Percentiles rank a stretch among this genome's conserved stretches.
These are phyloP conservation scores for Pugionium dolabratum DNA, from an alignment of 345 rosid genomes.

Conservation along the genomic window DNA sequence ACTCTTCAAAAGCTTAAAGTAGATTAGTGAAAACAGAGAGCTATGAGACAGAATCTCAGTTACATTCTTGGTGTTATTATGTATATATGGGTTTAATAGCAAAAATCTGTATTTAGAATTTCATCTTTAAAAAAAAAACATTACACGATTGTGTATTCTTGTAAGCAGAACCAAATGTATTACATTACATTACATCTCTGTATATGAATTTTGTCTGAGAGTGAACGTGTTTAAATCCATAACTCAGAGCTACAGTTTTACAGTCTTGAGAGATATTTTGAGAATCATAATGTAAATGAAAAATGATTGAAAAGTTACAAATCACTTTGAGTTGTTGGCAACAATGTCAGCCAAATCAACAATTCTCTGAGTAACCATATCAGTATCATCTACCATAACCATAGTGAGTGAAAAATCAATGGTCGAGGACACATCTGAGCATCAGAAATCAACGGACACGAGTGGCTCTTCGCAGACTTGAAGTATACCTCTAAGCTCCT, in stretches of 20 bases:
- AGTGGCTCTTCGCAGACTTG: constrained; percentile 94
- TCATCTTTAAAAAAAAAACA: not conserved
- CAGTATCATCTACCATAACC: constrained; percentile 99
- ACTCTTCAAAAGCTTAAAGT: constrained; percentile 39
- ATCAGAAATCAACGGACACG: constrained; percentile 90
- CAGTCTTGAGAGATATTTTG: constrained; percentile 16
- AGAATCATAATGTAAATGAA: not conserved
- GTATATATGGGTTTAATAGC: constrained; percentile 24
- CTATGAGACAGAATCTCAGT: constrained; percentile 23
- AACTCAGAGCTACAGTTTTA: constrained; percentile 13
- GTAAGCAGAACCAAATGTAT: constrained; percentile 31
- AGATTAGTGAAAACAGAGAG: constrained; percentile 7
- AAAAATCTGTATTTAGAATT: constrained; percentile 16
- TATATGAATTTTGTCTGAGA: constrained; percentile 30
- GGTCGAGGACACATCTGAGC: constrained; percentile 77
- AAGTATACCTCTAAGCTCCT: constrained; percentile 78
- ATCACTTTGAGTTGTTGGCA: constrained; percentile 81
- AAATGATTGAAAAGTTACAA: not conserved
- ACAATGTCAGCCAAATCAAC: constrained; percentile 94
- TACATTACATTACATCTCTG: not conserved
- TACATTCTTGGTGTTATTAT: constrained; percentile 28
- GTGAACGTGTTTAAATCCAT: constrained; percentile 6
- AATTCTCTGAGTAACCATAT: constrained; percentile 96
- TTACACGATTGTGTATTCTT: constrained; percentile 39
- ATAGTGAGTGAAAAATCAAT: constrained; percentile 87